These are phyloP conservation scores for Leccinum boreale DNA, from an alignment of 768 basidiomycete genomes.

Conservation along the genomic window DNA sequence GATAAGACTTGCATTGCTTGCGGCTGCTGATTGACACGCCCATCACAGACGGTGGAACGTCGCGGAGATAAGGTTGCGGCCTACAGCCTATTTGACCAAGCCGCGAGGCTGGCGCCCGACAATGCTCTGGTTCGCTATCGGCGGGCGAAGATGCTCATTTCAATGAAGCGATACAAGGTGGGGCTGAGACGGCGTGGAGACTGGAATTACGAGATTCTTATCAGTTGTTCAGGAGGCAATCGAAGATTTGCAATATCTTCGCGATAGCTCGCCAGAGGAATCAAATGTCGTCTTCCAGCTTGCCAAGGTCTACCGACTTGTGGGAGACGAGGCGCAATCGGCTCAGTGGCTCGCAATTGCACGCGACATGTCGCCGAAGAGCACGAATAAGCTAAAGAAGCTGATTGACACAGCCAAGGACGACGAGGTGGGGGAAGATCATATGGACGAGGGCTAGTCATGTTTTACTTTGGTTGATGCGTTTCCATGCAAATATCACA, in stretches of 20 bases:
- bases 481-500: not conserved
- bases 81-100: constrained; percentile 75
- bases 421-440: constrained; percentile 50
- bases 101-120: constrained; percentile 74
- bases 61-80: constrained; percentile 75
- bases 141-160: constrained; percentile 86
- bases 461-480: constrained; percentile 4
- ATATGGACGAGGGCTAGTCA: constrained; percentile 65
- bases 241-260: constrained; percentile 74
- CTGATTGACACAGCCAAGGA: constrained; percentile 70
- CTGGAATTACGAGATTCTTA: constrained; percentile 17
- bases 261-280: constrained; percentile 86
- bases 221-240: constrained; percentile 62
- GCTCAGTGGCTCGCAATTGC: constrained; percentile 86
- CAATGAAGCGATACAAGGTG: constrained; percentile 82
- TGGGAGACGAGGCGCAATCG: constrained; percentile 76
- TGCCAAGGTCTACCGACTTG: constrained; percentile 83
- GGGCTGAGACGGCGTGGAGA: constrained; percentile 23
- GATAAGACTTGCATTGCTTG: constrained; percentile 18
- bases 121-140: constrained; percentile 95
- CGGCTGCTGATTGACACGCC: constrained; percentile 10
- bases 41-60: constrained; percentile 80
- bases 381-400: constrained; percentile 77
- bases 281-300: constrained; percentile 96
- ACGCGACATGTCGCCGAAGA: constrained; percentile 92